These are phyloP conservation scores for Penicillium flavigenum DNA, from an alignment of 495 filamentous ascomycete genomes.

Conservation along the genomic window DNA sequence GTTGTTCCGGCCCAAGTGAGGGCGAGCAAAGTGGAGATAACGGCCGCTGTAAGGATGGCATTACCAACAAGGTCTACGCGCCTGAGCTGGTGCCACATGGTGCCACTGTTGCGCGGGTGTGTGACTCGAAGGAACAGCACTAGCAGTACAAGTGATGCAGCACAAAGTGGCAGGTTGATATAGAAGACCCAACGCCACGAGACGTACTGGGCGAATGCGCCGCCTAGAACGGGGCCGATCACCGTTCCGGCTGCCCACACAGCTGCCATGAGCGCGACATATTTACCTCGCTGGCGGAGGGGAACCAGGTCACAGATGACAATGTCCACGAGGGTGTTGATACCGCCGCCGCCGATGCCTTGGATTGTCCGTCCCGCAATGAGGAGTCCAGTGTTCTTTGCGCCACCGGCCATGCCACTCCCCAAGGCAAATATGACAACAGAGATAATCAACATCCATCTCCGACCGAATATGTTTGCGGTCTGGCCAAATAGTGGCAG, in stretches of 20 bases:
- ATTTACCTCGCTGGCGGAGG: conserved; percentile 32
- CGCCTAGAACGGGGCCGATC: conserved; percentile 37
- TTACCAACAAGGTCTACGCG: conserved; percentile 54
- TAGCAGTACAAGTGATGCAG: conserved; percentile 47
- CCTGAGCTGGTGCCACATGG: conserved; percentile 12
- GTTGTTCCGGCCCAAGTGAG: conserved; percentile 54
- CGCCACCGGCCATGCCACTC: conserved; percentile 37
- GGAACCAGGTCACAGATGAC: conserved; percentile 39
- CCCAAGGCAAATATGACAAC: conserved; percentile 40
- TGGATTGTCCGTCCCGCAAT: conserved; percentile 32
- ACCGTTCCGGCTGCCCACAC: conserved; percentile 27
- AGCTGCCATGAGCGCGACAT: conserved; percentile 22
- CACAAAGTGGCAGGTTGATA: conserved; percentile 59
- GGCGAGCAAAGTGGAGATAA: conserved; percentile 49
- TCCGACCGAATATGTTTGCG: conserved; percentile 51
- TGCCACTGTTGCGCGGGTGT: background rate
- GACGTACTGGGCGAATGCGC: conserved; percentile 27
- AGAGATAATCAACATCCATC: conserved; percentile 39
- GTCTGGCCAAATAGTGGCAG: conserved; percentile 40
- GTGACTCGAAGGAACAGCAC: conserved; percentile 46
- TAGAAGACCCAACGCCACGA: conserved; percentile 65
- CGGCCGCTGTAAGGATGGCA: conserved; percentile 47
- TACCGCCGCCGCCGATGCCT: conserved; percentile 33
- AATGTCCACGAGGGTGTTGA: conserved; percentile 32
- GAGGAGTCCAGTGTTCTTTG: conserved; percentile 28